Evolutionary conservation across 1,284 basidiomycete genomes (phyloP), one percentile per base, ranked within the genome.

Genomic region (Microbotryum saponariae): DNA sequence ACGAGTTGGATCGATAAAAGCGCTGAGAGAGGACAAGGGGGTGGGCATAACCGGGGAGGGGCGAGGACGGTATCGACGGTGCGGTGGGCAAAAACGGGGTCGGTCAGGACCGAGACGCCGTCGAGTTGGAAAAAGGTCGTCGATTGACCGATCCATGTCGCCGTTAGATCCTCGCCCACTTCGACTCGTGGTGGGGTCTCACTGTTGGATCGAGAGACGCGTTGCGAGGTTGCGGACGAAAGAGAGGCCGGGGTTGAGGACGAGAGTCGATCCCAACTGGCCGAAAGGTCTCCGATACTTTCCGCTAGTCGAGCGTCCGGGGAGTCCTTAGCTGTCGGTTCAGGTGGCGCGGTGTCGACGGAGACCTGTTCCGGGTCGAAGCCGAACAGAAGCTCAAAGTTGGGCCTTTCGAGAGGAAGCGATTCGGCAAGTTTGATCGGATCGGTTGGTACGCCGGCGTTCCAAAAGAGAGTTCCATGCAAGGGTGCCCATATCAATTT

Each of bases 91-190:
- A 80, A 76, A 12, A 79, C 77, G 1, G 79, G 79, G 63, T 80
- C 79, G 46, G 79, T 80, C 21, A 80, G 71, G 52, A 80, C 77
- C 20, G 74, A 74, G 14, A 79, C 72, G 20, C 77, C 77, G 53
- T 78, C 75, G 47, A 80, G 70, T 42, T 79, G 79, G 18, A 80
- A 75, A 51, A 78, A 76, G 23, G 76, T 69, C 2, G 77, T 77
- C 2, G 77, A 78, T 66, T 78, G 77, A 25, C 77, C 77, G 52
- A 77, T 73, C 76, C 66, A 68, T 12, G 63, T 65, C 16, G 56
- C 59, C 29, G 63, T 65, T 25, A 63, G 16, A n/a, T 49, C 42
- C 10, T 37, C 20, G 18, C n/a, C 31, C 5, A 45, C 31, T 16
- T 10, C 16, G 46, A 49, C 46, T 10, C 25, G 4, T 10, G 37